phyloP scores from a whole-genome alignment of 495 filamentous ascomycete genomes.

The Zalerion maritima region DNA sequence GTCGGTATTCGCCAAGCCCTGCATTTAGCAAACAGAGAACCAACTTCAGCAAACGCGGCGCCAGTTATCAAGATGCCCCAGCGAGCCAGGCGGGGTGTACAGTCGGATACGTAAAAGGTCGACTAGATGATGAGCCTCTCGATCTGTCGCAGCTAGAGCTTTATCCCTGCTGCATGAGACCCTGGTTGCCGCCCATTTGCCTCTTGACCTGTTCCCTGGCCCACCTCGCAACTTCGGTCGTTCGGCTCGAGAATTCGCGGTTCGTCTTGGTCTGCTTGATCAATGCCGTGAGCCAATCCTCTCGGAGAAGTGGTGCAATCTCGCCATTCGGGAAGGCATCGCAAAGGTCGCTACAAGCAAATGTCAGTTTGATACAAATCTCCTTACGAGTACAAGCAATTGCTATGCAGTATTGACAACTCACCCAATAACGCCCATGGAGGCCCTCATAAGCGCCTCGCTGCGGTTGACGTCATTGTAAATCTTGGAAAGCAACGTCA shows the following conservation, averaged over 20 bases:
- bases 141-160: no score
- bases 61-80: no score
- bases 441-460: constrained; percentile 76
- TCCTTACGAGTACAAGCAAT: constrained; percentile 1
- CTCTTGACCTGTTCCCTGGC: constrained; percentile 94
- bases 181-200: constrained; percentile 46
- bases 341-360: constrained; percentile 65
- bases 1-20: no score
- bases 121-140: no score
- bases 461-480: constrained; percentile 71
- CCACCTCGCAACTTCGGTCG: constrained; percentile 91
- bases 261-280: constrained; percentile 78
- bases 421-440: constrained; percentile 95
- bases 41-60: no score
- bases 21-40: no score
- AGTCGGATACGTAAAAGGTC: no score
- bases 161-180: constrained; percentile 31
- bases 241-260: constrained; percentile 66
- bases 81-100: no score
- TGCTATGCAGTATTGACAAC: constrained; percentile 13
- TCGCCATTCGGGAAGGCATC: constrained; percentile 89
- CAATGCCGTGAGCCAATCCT: constrained; percentile 77
- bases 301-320: constrained; percentile 64
- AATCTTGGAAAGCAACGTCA: constrained; percentile 72
- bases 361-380: constrained; percentile 30